These are phyloP conservation scores for Malassezia psittaci DNA, from an alignment of 1,284 basidiomycete genomes.

Conservation along the genomic window DNA sequence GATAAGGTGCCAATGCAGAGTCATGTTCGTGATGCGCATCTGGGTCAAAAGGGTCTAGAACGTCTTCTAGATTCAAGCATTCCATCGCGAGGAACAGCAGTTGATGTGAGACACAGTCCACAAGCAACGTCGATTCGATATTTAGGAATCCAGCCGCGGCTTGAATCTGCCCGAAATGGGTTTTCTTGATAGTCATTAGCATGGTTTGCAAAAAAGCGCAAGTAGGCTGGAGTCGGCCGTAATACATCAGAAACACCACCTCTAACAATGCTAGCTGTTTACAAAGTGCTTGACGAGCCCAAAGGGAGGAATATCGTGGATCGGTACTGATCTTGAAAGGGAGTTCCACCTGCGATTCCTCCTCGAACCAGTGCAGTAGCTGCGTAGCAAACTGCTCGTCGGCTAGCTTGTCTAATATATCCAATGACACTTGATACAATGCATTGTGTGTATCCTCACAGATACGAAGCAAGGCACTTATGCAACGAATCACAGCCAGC, in stretches of 20 bases:
- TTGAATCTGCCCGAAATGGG: conserved; percentile 61
- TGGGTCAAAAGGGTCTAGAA: conserved; percentile 53
- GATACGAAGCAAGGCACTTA: conserved; percentile 52
- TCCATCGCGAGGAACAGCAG: conserved; percentile 70
- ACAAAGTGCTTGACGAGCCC: conserved; percentile 67
- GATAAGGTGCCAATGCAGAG: conserved; percentile 11
- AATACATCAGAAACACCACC: conserved; percentile 73
- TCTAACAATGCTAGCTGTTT: conserved; percentile 73
- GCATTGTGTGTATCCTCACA: conserved; percentile 56
- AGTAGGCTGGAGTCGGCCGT: conserved; percentile 61
- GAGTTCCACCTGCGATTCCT: conserved; percentile 52
- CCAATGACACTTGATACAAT: conserved; percentile 54
- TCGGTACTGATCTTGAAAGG: conserved; percentile 55
- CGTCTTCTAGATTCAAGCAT: conserved; percentile 66
- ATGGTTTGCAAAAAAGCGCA: conserved; percentile 58
- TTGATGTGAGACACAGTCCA: conserved; percentile 60
- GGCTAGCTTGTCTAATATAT: conserved; percentile 57
- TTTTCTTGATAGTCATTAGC: conserved; percentile 59
- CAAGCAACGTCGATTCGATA: conserved; percentile 59
- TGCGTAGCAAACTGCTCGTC: conserved; percentile 56
- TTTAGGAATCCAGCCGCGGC: conserved; percentile 58
- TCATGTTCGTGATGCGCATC: conserved; percentile 3
- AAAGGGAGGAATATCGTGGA: conserved; percentile 58
- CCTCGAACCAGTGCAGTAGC: conserved; percentile 53
- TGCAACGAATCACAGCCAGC: conserved; percentile 56